These are phyloP conservation scores for Osmanthus fragrans DNA, from an alignment of 257 asterid species.

Conservation along the genomic window DNA sequence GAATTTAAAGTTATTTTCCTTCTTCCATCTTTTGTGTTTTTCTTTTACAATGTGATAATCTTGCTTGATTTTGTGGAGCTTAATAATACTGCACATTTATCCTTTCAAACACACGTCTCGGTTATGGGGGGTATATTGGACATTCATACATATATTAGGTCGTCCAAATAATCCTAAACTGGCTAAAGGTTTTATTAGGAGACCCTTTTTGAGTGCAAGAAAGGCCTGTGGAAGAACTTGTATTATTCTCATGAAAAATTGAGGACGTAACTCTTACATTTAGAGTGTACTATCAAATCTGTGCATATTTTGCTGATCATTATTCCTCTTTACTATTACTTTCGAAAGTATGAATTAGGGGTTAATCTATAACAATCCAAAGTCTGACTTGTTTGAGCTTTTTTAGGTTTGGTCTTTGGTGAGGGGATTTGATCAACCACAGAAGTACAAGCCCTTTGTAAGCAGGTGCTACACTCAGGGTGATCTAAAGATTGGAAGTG, in stretches of 20 bases:
- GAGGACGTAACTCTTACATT: neutral
- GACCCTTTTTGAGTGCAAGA: neutral
- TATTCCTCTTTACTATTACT: neutral
- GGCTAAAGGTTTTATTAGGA: neutral
- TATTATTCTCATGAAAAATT: too few relatives aligned
- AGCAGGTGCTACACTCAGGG: slow-evolving; percentile 72
- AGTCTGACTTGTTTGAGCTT: neutral
- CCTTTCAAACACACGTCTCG: neutral
- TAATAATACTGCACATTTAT: neutral
- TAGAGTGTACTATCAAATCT: neutral
- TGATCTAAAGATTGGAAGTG: slow-evolving; percentile 75
- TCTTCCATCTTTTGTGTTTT: neutral
- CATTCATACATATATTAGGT: neutral
- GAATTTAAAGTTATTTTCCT: neutral
- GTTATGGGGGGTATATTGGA: neutral
- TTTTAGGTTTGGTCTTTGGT: slow-evolving; percentile 90
- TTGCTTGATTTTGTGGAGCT: neutral
- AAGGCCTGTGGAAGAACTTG: neutral
- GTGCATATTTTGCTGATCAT: neutral
- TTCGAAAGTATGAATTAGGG: neutral
- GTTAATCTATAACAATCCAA: neutral
- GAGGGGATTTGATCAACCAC: slow-evolving; percentile 91
- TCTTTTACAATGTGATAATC: too few relatives aligned
- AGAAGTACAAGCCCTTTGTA: slow-evolving; percentile 89
- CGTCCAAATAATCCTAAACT: neutral